Evolutionary conservation across 106 monocot genomes (phyloP).

Genomic region (Ottelia alismoides): DNA sequence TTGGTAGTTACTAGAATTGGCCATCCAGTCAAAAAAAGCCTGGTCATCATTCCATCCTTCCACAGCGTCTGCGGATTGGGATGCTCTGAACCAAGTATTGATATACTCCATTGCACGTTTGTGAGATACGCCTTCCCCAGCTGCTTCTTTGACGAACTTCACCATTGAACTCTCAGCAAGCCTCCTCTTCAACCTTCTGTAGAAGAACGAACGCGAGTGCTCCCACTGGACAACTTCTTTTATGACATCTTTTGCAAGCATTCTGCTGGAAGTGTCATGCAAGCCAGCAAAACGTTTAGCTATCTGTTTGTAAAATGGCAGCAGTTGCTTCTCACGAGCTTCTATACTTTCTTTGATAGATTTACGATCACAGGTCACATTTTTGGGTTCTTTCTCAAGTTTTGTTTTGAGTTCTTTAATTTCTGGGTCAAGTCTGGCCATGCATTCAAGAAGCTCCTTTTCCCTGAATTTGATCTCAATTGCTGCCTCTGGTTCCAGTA

Average conservation of each 20-base stretch:
- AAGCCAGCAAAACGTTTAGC: slow-evolving; percentile 88
- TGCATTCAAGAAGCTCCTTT: slow-evolving; percentile 80
- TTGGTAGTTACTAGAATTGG: slow-evolving; percentile 47
- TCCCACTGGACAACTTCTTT: slow-evolving; percentile 78
- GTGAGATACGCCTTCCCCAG: slow-evolving; percentile 41
- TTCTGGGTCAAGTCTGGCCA: slow-evolving; percentile 74
- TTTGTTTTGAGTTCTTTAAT: slow-evolving; percentile 37
- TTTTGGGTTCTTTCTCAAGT: slow-evolving; percentile 37
- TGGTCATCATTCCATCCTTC: slow-evolving; percentile 67
- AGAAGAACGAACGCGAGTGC: slow-evolving; percentile 76
- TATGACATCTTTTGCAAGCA: slow-evolving; percentile 83
- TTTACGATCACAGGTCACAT: slow-evolving; percentile 19
- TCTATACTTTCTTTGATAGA: slow-evolving; percentile 36
- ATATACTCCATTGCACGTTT: slow-evolving; percentile 49
- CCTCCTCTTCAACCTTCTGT: slow-evolving; percentile 69
- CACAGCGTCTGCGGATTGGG: slow-evolving; percentile 1
- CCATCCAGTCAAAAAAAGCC: slow-evolving; percentile 75
- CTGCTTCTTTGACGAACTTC: slow-evolving; percentile 44
- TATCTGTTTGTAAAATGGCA: slow-evolving; percentile 81
- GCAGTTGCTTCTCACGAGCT: slow-evolving; percentile 56
- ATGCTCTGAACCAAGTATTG: slow-evolving; percentile 62
- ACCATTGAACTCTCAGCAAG: slow-evolving; percentile 49
- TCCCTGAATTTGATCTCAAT: slow-evolving; percentile 94
- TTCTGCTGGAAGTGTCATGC: slow-evolving; percentile 80
- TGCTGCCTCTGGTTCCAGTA: slow-evolving; percentile 93